These are phyloP conservation scores for Megacollybia marginata DNA, from an alignment of 768 basidiomycete species.

Conservation along the genomic window DNA sequence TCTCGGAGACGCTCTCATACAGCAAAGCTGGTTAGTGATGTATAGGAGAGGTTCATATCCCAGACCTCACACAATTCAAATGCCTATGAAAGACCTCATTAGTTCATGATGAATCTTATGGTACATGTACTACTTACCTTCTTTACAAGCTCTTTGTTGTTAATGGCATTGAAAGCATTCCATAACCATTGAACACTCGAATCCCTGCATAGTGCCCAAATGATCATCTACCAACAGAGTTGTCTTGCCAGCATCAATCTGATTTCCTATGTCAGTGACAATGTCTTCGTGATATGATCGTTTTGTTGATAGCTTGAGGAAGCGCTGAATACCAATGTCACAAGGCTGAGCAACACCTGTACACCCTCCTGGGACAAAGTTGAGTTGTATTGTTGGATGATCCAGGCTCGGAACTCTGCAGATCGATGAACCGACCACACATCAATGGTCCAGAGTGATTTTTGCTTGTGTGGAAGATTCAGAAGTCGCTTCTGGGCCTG, in stretches of 20 bases:
- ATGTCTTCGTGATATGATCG: constrained; percentile 1
- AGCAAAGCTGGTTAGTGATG: not conserved
- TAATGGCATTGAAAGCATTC: constrained; percentile 9
- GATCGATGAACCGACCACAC: constrained; percentile 15
- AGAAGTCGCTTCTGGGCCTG: constrained; percentile 5
- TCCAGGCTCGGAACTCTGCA: constrained; percentile 22
- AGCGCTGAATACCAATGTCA: constrained; percentile 9
- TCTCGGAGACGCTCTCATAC: not conserved
- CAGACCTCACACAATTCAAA: too few relatives aligned
- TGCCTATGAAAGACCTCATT: not conserved
- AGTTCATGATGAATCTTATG: not conserved
- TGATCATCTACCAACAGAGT: constrained; percentile 3
- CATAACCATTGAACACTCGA: constrained; percentile 11
- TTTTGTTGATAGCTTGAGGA: not conserved
- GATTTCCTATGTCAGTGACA: constrained; percentile 9
- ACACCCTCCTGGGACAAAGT: constrained; percentile 12
- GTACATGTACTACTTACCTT: constrained; percentile 8
- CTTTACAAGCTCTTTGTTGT: constrained; percentile 10
- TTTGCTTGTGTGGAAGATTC: constrained; percentile 7
- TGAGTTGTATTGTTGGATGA: constrained; percentile 16
- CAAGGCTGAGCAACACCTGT: constrained; percentile 12
- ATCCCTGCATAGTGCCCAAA: constrained; percentile 7
- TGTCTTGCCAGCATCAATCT: constrained; percentile 2
- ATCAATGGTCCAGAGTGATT: too few relatives aligned
- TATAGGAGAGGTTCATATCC: not conserved